A percentile compares a stretch with the other conserved stretches of the same genome.
These are phyloP conservation scores for Kwoniella botswanensis DNA, from an alignment of 768 basidiomycete genomes.

Conservation along the genomic window DNA sequence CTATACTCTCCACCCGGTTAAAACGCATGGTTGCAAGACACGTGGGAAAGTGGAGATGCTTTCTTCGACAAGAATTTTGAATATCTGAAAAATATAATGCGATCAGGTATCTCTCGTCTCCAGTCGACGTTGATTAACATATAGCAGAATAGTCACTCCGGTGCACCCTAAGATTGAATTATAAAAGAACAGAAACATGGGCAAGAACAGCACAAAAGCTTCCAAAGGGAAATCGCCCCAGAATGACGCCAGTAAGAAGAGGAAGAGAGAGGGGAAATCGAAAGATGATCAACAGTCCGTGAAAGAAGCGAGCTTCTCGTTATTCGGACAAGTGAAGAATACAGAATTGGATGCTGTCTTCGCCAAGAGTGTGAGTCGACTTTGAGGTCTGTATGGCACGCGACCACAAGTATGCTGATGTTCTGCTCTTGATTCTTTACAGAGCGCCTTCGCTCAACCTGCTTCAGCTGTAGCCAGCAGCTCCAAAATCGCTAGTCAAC, in stretches of 20 bases:
- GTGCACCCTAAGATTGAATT: too few species aligned
- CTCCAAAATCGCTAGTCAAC: conserved; percentile 24
- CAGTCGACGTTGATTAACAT: too few species aligned
- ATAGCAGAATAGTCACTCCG: too few species aligned
- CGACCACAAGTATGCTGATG: conserved; percentile 2
- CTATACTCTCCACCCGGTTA: background rate
- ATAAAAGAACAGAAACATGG: conserved; percentile 10
- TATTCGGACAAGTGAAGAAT: conserved; percentile 59
- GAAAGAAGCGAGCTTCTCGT: conserved; percentile 25
- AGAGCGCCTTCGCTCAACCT: conserved; percentile 18
- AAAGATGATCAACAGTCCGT: conserved; percentile 8
- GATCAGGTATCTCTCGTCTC: background rate
- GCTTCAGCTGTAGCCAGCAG: conserved; percentile 19
- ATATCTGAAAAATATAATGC: background rate
- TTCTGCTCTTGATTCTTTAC: background rate
- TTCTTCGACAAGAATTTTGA: conserved; percentile 1
- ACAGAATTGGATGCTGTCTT: conserved; percentile 71
- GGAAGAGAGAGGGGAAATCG: conserved; percentile 24
- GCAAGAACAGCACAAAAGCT: conserved; percentile 27
- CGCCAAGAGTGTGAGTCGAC: conserved; percentile 62
- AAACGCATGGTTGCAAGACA: background rate
- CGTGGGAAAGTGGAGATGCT: conserved; percentile 9
- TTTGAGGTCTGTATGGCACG: background rate
- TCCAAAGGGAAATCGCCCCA: conserved; percentile 30
- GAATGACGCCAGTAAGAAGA: conserved; percentile 22